phyloP scores from a whole-genome alignment of 2,329 filamentous ascomycete species.

The Botrytis tulipae region DNA sequence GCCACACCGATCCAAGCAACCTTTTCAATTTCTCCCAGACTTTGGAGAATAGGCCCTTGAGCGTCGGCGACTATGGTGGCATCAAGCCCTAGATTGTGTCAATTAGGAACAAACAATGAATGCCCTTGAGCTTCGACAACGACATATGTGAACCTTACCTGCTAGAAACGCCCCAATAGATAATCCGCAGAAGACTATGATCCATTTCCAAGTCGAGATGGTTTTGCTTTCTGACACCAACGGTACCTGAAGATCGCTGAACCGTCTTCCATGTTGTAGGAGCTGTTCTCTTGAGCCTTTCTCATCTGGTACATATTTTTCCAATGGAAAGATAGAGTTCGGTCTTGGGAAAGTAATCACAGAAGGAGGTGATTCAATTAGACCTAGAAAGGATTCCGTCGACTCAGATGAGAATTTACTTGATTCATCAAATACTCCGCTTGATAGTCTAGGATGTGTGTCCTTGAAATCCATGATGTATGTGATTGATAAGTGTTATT shows the following conservation, averaged over 20 bases:
- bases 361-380: neutral
- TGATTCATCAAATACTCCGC: neutral
- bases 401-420: neutral
- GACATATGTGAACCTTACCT: neutral
- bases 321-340: neutral
- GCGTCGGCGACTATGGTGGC: slow-evolving; percentile 26
- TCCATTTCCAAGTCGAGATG: neutral
- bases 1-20: slow-evolving; percentile 36
- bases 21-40: slow-evolving; percentile 35
- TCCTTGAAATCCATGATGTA: neutral
- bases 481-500: neutral
- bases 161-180: neutral
- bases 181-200: neutral
- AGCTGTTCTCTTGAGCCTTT: neutral
- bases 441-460: neutral
- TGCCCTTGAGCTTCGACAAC: neutral
- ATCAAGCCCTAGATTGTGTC: neutral
- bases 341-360: neutral
- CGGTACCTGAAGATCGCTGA: neutral
- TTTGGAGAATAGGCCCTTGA: slow-evolving; percentile 32
- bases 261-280: neutral
- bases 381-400: neutral
- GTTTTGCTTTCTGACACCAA: neutral
- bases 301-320: neutral
- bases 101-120: neutral